Conservation (phyloP, 2,329 filamentous ascomycete genomes). For the Penicillium sp. region DNA sequence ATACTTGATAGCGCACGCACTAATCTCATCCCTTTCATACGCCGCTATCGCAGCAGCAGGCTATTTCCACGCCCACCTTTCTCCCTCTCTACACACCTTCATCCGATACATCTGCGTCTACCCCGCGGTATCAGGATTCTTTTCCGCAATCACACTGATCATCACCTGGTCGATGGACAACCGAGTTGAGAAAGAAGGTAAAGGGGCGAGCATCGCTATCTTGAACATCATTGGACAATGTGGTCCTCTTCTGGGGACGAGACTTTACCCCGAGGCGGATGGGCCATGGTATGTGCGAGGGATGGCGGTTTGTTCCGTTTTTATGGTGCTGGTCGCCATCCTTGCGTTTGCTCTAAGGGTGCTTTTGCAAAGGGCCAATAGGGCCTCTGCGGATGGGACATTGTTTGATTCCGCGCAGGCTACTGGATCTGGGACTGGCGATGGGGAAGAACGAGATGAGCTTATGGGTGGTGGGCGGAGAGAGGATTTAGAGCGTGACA, state of each 20-base stretch:
- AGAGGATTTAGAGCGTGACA: constrained; percentile 17
- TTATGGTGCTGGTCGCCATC: constrained; percentile 62
- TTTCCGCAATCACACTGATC: constrained; percentile 78
- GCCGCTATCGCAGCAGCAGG: constrained; percentile 61
- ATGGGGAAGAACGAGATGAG: constrained; percentile 30
- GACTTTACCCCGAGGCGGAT: constrained; percentile 62
- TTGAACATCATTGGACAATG: constrained; percentile 81
- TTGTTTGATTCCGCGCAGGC: constrained; percentile 4
- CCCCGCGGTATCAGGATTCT: constrained; percentile 77
- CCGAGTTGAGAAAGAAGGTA: constrained; percentile 66
- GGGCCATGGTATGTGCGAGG: constrained; percentile 63
- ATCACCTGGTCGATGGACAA: constrained; percentile 92
- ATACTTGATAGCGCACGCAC: constrained; percentile 69
- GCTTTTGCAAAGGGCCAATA: constrained; percentile 57
- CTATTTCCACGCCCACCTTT: constrained; percentile 42
- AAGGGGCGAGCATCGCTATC: constrained; percentile 75
- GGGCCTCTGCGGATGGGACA: not conserved
- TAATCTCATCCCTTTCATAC: constrained; percentile 66
- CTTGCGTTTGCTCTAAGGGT: constrained; percentile 57
- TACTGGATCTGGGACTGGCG: constrained; percentile 6
- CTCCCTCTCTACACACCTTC: constrained; percentile 33
- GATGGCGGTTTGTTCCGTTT: constrained; percentile 63
- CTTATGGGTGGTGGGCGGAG: constrained; percentile 30
- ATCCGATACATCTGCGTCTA: constrained; percentile 73
- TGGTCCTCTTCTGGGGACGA: constrained; percentile 70